Conservation (phyloP, 2,329 filamentous ascomycete species). For the Alternaria longipes region DNA sequence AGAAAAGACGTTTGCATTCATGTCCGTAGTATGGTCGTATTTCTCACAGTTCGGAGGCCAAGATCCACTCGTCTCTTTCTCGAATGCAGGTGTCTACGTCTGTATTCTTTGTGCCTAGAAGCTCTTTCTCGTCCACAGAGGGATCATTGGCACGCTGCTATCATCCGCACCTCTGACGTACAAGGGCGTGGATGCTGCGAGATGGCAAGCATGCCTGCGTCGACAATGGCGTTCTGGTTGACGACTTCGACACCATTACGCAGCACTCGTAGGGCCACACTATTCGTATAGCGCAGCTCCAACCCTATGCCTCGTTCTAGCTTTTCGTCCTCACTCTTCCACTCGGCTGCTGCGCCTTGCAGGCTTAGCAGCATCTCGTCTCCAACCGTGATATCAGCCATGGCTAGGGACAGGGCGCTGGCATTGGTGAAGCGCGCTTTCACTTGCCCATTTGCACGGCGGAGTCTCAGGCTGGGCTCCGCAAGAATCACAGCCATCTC, state of each 20-base stretch:
- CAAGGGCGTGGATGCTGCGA: not conserved
- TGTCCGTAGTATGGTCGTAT: not conserved
- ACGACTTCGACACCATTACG: no score
- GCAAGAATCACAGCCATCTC: not conserved
- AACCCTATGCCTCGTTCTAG: no score
- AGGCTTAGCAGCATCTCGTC: not conserved
- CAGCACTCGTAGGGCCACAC: no score
- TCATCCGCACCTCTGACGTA: not conserved
- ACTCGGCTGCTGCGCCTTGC: not conserved
- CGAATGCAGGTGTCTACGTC: not conserved
- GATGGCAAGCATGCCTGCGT: not conserved
- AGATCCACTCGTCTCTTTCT: not conserved
- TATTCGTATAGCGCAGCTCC: no score
- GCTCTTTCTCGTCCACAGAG: not conserved
- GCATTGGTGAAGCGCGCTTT: not conserved
- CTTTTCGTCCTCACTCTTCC: no score
- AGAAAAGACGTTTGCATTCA: not conserved
- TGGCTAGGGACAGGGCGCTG: not conserved
- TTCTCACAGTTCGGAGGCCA: not conserved
- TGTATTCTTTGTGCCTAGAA: not conserved
- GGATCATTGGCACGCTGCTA: not conserved
- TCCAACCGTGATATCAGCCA: not conserved
- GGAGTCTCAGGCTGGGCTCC: not conserved
- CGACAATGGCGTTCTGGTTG: no score
- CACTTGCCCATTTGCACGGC: not conserved